phyloP scores from a whole-genome alignment of 2,329 filamentous ascomycete genomes.

The Stachybotrys chartarum region DNA sequence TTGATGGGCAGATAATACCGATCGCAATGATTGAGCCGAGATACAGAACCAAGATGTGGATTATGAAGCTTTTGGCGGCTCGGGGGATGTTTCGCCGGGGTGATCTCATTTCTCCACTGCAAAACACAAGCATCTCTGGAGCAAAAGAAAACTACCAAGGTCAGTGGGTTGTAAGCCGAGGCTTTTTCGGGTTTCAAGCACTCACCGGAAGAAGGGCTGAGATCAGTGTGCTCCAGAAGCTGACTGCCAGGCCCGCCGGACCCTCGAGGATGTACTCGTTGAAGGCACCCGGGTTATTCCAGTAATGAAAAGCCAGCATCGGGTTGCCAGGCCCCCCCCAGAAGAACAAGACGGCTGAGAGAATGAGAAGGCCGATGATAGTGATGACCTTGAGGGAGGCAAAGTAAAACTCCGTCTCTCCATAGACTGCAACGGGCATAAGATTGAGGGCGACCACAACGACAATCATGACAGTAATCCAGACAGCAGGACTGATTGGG shows the following conservation, averaged over 20 bases:
- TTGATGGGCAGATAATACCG: conserved; percentile 36
- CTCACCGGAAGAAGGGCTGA: too few relatives aligned
- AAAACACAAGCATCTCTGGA: conserved; percentile 54
- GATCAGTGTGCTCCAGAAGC: conserved; percentile 39
- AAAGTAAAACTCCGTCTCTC: conserved; percentile 43
- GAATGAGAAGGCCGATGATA: conserved; percentile 40
- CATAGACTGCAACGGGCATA: conserved; percentile 34
- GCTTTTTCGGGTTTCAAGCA: too few relatives aligned
- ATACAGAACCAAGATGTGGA: conserved; percentile 64
- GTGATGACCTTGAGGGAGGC: conserved; percentile 38
- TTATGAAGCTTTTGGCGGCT: conserved; percentile 67
- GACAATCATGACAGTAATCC: conserved; percentile 10
- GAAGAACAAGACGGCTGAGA: conserved; percentile 36
- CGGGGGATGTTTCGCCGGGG: conserved; percentile 59
- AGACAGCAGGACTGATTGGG: conserved; percentile 8
- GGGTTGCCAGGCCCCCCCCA: conserved; percentile 38
- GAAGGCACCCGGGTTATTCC: conserved; percentile 17
- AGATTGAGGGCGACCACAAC: conserved; percentile 11
- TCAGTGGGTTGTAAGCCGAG: too few relatives aligned
- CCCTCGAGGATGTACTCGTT: conserved; percentile 27
- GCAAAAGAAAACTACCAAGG: conserved; percentile 26
- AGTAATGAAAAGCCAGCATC: conserved; percentile 35
- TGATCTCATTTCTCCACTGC: conserved; percentile 59
- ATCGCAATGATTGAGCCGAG: conserved; percentile 61
- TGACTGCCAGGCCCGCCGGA: conserved; percentile 46